A percentile compares a stretch with the other conserved stretches of the same genome.
Evolutionary conservation across 164 flowering plant genomes (phyloP).

Genomic region (Berberis vulgaris): DNA sequence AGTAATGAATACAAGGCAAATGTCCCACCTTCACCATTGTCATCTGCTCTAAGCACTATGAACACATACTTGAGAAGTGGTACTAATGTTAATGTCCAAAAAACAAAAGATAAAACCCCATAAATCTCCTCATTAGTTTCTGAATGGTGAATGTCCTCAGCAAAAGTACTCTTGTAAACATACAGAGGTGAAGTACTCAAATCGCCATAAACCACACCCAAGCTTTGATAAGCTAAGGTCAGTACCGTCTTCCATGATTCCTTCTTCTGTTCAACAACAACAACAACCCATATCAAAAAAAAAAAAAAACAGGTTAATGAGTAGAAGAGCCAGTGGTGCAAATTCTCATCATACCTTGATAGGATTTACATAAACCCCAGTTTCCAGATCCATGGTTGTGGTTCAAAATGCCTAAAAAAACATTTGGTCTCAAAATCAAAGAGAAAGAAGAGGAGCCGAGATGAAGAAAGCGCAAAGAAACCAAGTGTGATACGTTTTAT

Average conservation of each 20-base stretch:
- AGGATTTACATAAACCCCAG: slow-evolving; percentile 22
- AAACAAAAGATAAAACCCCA: slow-evolving; percentile 77
- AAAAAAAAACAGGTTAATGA: not conserved
- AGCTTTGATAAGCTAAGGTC: slow-evolving; percentile 81
- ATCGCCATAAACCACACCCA: slow-evolving; percentile 97
- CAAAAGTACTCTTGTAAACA: slow-evolving; percentile 80
- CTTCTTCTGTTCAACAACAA: slow-evolving; percentile 34
- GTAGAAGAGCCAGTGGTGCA: not conserved
- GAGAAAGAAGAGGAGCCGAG: not conserved
- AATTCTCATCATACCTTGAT: slow-evolving; percentile 42
- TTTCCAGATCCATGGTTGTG: slow-evolving; percentile 54
- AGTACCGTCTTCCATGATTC: slow-evolving; percentile 82
- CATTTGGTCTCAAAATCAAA: slow-evolving; percentile 12
- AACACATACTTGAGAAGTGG: slow-evolving; percentile 88
- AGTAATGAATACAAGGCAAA: slow-evolving; percentile 86
- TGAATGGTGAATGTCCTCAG: slow-evolving; percentile 74
- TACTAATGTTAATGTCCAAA: slow-evolving; percentile 86
- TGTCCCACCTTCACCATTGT: slow-evolving; percentile 99
- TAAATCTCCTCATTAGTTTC: slow-evolving; percentile 83
- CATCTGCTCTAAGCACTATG: slow-evolving; percentile 83
- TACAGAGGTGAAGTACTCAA: slow-evolving; percentile 85
- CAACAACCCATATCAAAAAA: not conserved
- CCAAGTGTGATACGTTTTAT: not conserved
- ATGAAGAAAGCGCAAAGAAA: not conserved
- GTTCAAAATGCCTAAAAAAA: slow-evolving; percentile 13